Evolutionary conservation across 75 land plant species (phyloP).

Genomic region (Pinus tabuliformis): DNA sequence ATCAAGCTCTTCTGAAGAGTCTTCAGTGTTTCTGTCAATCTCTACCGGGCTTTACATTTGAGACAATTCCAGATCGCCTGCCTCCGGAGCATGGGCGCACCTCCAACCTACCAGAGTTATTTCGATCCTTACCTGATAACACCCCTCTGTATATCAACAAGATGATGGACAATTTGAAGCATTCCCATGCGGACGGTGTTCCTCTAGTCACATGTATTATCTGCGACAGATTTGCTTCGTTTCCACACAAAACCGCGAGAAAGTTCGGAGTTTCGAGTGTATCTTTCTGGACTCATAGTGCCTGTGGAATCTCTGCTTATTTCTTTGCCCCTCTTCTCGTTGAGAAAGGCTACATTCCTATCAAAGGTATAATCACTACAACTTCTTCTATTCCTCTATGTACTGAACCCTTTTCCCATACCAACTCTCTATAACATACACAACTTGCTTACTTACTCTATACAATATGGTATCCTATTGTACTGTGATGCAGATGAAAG

Average conservation of each 20-base stretch:
- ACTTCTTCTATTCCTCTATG: too few species aligned
- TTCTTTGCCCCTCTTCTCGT: conserved; percentile 3
- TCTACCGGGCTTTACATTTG: conserved; percentile 10
- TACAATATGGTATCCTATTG: too few species aligned
- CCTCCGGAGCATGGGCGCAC: conserved; percentile 15
- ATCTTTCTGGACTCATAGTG: conserved; percentile 42
- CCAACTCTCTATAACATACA: too few species aligned
- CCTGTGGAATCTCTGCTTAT: conserved; percentile 38
- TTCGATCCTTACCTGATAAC: conserved; percentile 12
- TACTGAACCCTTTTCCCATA: too few species aligned
- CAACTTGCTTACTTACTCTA: too few species aligned
- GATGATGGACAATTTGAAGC: conserved; percentile 15
- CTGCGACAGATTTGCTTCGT: conserved; percentile 29
- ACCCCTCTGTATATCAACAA: conserved; percentile 8
- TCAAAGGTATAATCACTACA: conserved; percentile 31
- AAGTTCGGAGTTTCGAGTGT: conserved; percentile 31
- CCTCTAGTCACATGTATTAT: conserved; percentile 50
- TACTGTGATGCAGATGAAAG: too few species aligned
- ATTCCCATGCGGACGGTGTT: not conserved
- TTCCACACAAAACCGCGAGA: conserved; percentile 35
- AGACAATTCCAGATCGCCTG: conserved; percentile 22
- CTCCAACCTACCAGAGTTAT: conserved; percentile 23
- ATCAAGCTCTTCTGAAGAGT: too few species aligned
- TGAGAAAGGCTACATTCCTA: conserved; percentile 24
- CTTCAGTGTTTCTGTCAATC: not conserved